Conservation (phyloP, 768 basidiomycete species). For the Lactifluus rugatus region DNA sequence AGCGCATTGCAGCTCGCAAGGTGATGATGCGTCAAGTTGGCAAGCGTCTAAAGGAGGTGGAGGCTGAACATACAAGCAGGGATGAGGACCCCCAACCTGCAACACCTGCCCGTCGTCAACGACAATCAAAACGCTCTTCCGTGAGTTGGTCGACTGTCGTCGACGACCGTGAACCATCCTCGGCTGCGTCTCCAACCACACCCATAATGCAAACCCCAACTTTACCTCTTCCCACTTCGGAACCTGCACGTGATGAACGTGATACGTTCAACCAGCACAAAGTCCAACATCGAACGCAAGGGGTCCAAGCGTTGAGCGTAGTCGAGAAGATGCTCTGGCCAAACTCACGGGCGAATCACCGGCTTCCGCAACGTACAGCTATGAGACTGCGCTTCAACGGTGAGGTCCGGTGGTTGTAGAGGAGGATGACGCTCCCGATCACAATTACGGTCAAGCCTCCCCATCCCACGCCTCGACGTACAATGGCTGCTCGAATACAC, state of each 20-base stretch:
- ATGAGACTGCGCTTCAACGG: slow-evolving; percentile 12
- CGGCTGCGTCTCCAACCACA: slow-evolving; percentile 21
- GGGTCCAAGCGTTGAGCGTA: slow-evolving; percentile 19
- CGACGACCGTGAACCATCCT: slow-evolving; percentile 23
- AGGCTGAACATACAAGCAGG: slow-evolving; percentile 51
- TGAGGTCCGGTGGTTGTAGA: slow-evolving; percentile 19
- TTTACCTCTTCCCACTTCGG: slow-evolving; percentile 11
- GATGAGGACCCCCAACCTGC: slow-evolving; percentile 37
- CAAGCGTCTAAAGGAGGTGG: slow-evolving; percentile 49
- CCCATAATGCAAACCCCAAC: slow-evolving; percentile 11
- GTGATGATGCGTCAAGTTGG: slow-evolving; percentile 55
- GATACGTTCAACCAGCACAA: slow-evolving; percentile 1
- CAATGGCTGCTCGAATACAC: slow-evolving; percentile 37
- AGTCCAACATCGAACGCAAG: slow-evolving; percentile 17
- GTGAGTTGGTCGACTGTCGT: slow-evolving; percentile 22
- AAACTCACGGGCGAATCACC: slow-evolving; percentile 15
- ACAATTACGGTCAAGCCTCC: slow-evolving; percentile 26
- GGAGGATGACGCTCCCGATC: slow-evolving; percentile 18
- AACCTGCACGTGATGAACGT: slow-evolving; percentile 8
- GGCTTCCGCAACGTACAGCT: slow-evolving; percentile 6
- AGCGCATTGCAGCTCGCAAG: slow-evolving; percentile 62
- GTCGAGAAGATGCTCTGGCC: slow-evolving; percentile 16
- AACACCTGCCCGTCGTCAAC: slow-evolving; percentile 14
- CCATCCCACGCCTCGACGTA: slow-evolving; percentile 30
- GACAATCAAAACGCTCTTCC: slow-evolving; percentile 15